Conservation (phyloP, 2,329 filamentous ascomycete species). For the Paracorniculantispora psalliotae region DNA sequence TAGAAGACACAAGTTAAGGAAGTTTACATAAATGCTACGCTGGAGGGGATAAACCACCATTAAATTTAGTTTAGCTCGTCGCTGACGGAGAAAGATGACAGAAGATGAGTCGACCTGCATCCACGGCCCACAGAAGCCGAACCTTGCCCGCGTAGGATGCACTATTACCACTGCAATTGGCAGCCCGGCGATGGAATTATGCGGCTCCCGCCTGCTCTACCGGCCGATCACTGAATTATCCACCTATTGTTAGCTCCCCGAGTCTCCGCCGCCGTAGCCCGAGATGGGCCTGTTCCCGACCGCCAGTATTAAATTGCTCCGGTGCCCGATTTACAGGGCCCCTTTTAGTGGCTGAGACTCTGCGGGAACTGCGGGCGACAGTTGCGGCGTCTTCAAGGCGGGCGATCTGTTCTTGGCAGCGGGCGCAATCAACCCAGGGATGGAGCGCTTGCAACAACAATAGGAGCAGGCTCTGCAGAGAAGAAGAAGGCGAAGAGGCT, state of each 20-base stretch:
- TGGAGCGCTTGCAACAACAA: no score
- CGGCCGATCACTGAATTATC: neutral
- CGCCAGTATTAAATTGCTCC: neutral
- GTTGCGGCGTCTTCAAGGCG: no score
- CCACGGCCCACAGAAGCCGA: constrained; percentile 5
- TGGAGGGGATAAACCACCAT: no score
- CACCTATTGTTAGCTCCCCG: neutral
- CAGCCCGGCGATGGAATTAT: no score
- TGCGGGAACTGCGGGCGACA: no score
- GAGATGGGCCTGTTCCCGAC: neutral
- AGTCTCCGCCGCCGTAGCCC: neutral
- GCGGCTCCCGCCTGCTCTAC: neutral
- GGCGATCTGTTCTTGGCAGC: no score
- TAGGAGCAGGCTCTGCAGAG: neutral
- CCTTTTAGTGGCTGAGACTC: no score
- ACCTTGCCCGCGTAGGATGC: neutral
- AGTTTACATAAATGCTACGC: no score
- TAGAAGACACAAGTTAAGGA: no score
- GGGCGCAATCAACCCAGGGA: no score
- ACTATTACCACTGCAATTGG: no score
- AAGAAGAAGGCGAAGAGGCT: neutral
- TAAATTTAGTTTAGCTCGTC: neutral
- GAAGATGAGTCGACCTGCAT: constrained; percentile 4
- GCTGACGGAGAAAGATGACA: constrained; percentile 1
- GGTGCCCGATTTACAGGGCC: no score